phyloP scores from a whole-genome alignment of 345 rosid genomes.

The Ceriops tagal region DNA sequence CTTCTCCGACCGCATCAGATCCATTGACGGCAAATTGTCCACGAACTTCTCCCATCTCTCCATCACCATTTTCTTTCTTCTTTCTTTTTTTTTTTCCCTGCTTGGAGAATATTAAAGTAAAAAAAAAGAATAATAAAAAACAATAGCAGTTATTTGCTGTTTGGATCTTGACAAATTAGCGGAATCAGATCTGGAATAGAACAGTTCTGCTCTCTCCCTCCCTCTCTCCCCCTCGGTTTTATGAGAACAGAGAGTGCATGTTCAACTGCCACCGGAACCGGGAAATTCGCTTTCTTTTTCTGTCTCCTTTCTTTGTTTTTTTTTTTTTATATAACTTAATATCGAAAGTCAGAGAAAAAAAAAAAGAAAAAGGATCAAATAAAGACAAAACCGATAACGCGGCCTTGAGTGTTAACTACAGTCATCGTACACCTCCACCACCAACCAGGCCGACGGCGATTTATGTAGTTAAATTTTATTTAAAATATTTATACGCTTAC shows the following conservation, averaged over 20 bases:
- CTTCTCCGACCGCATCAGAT: slow-evolving; percentile 98
- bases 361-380: too few species aligned
- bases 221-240: slow-evolving; percentile 10
- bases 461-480: too few species aligned
- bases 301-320: too few species aligned
- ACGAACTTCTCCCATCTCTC: slow-evolving; percentile 51
- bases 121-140: not conserved
- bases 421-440: too few species aligned
- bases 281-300: slow-evolving; percentile 12
- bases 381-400: too few species aligned
- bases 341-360: too few species aligned
- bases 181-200: slow-evolving; percentile 20
- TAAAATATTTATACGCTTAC: too few species aligned
- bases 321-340: too few species aligned
- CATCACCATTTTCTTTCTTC: not conserved
- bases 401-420: too few species aligned
- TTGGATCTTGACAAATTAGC: not conserved
- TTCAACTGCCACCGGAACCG: slow-evolving; percentile 28
- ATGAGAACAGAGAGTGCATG: not conserved
- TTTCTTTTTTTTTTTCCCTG: not conserved
- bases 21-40: slow-evolving; percentile 79
- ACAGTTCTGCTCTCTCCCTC: not conserved
- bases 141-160: not conserved
- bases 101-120: not conserved
- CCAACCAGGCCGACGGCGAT: too few species aligned